These are phyloP conservation scores for Cubamyces lactineus DNA, from an alignment of 768 basidiomycete species.

Conservation along the genomic window DNA sequence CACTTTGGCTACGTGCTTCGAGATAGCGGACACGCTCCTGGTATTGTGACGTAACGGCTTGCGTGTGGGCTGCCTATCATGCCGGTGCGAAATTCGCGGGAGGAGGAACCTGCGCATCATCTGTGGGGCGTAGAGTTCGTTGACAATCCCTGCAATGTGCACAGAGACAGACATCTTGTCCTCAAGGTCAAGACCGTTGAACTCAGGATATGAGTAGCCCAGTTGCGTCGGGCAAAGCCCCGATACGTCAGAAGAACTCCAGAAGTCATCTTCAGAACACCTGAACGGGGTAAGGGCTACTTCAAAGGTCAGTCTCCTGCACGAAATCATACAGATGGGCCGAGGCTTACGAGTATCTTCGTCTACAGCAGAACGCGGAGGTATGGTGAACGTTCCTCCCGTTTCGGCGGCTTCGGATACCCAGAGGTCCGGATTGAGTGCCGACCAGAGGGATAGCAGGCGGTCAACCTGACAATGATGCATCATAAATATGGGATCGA, in stretches of 20 bases:
- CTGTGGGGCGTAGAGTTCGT: conserved; percentile 35
- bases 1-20: neutral
- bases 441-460: conserved; percentile 53
- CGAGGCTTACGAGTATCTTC: conserved; percentile 10
- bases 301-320: too few relatives aligned
- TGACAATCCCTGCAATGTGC: conserved; percentile 41
- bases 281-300: conserved; percentile 53
- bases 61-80: neutral
- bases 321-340: too few relatives aligned
- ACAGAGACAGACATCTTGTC: conserved; percentile 32
- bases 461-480: conserved; percentile 60
- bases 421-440: conserved; percentile 47
- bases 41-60: too few relatives aligned
- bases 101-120: neutral
- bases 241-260: conserved; percentile 39
- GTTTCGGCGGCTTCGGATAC: conserved; percentile 30
- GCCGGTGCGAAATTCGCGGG: neutral
- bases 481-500: conserved; percentile 58
- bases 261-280: conserved; percentile 41
- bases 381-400: conserved; percentile 22
- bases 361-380: conserved; percentile 16
- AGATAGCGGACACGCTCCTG: too few relatives aligned
- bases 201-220: conserved; percentile 56
- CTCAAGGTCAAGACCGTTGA: conserved; percentile 42
- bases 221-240: conserved; percentile 36